Evolutionary conservation across 192 early-diverging fungal genomes (phyloP), one percentile per base, ranked within the genome.

Genomic region (Podila horticola): DNA sequence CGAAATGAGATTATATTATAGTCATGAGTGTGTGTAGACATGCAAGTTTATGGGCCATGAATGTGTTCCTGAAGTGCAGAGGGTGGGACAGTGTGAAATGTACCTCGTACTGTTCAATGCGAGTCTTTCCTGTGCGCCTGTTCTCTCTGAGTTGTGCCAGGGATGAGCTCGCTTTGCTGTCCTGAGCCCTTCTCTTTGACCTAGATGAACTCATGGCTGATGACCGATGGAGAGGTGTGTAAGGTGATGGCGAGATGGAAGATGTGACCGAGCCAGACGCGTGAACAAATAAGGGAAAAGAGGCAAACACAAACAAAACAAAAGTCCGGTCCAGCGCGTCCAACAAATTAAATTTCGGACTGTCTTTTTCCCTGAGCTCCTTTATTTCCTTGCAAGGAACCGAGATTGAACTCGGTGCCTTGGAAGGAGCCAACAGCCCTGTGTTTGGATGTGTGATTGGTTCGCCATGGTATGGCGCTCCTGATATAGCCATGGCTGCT

Each of bases 31-130:
- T 45, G 41, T 45, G 13, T 45, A 13, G 41, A 15, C 11, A 45
- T 45, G 41, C 41, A 45, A 45, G 41, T 2, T 17, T 12, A 45
- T 45, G 41, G 15, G 41, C 3, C 41, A 45, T 45, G 41, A 17
- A 45, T 45, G 41, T 58, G 57, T 58, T 58, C 11, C 22, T 28
- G 57, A 58, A 58, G 57, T 28, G 34, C 9, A 36, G 9, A 57
- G 5, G 6, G n/a, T 3, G 57, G 28, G 12, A n/a, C 57, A 28
- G 11, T 15, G 11, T 17, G 41, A 45, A 41, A n/a, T 72, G 34
- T 79, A 72, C 76, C 70, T 79, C 76, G 24, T 79, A 79, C 45
- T 72, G 76, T 50, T 66, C 62, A 51, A 79, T 71, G 65, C 76
- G 76, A 11, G 76, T 68, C 17, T 62, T 55, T 22, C 76, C 76